phyloP scores from a whole-genome alignment of 805 yeast species.

The Jamesozyma jinghongensis region DNA sequence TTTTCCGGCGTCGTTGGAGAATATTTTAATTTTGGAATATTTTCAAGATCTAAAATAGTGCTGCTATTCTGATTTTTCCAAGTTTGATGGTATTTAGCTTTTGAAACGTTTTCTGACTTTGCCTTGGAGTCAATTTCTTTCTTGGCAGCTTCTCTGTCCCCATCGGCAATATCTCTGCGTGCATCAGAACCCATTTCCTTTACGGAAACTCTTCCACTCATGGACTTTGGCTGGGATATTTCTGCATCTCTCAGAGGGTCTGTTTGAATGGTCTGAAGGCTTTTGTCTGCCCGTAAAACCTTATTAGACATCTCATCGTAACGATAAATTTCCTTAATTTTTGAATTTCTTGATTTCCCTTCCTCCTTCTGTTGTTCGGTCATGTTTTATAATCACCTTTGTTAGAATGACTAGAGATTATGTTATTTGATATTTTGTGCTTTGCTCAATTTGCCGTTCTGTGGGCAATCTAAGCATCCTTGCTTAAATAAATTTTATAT shows the following conservation, averaged over 20 bases:
- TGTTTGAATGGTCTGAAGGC: conserved; percentile 37
- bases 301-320: conserved; percentile 72
- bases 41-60: conserved; percentile 31
- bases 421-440: too few relatives aligned
- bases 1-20: conserved; percentile 52
- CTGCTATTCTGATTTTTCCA: conserved; percentile 1
- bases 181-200: conserved; percentile 57
- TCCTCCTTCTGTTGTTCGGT: conserved; percentile 8
- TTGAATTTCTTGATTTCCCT: conserved; percentile 10
- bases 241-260: conserved; percentile 38
- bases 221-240: conserved; percentile 57
- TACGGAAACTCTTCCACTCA: conserved; percentile 57
- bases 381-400: conserved; percentile 5
- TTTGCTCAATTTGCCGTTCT: too few relatives aligned
- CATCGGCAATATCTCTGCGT: conserved; percentile 1
- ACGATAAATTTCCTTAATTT: conserved; percentile 36
- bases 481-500: too few relatives aligned
- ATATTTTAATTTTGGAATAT: conserved; percentile 46
- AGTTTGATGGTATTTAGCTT: conserved; percentile 1
- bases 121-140: conserved; percentile 15
- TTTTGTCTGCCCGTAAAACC: conserved; percentile 52
- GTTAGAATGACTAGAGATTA: too few relatives aligned
- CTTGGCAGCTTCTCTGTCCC: conserved; percentile 13
- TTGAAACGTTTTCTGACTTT: not conserved
- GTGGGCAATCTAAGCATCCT: too few relatives aligned